Evolutionary conservation across 441 rosid genomes (phyloP), one percentile per base, ranked within the genome.

Genomic region (Brassica balearica): DNA sequence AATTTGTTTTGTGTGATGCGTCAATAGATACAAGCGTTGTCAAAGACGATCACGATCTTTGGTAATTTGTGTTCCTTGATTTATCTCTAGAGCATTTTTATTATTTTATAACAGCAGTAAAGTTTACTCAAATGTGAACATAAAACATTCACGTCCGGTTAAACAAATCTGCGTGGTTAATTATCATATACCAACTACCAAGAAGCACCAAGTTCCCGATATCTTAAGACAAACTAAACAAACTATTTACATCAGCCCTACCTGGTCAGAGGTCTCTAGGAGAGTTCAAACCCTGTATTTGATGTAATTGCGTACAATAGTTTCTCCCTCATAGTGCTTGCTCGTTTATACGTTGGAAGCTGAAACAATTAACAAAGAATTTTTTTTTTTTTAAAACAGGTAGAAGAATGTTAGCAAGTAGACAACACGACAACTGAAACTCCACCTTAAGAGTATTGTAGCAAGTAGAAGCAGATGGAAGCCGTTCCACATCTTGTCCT

Each of bases 381-480:
- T 19, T 19, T 19, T 19, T 19, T 19, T 19, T 19, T 19, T 19
- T 19, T 1, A 19, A 20, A 63, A 70, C 64, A 25, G 17, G 46
- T 8, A 51, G 19, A 68, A 10, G 6, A 73, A 22, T 60, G 6
- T 76, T 43, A 6, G 55, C 64, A 72, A 23, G 8, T 68, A 48
- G 38, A 70, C 41, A 77, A 62, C 29, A 69, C 10, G 56, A 69
- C 51, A 59, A 23, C 4, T 36, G 56, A 74, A 66, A 60, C 64
- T 55, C 48, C 79, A 95, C 98, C 98, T 96, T 96, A 71, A 96
- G 97, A 72, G 98, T 96, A 84, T 96, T 96, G 87, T 96, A 94
- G 90, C 99, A 96, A 20, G 99, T 94, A 60, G 99, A 96, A 82
- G 99, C 96, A 38, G 98, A 96, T 72, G 99, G 98, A 84, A 96